Evolutionary conservation across 2,329 filamentous ascomycete species (phyloP).

Genomic region (Trichoderma sp.): DNA sequence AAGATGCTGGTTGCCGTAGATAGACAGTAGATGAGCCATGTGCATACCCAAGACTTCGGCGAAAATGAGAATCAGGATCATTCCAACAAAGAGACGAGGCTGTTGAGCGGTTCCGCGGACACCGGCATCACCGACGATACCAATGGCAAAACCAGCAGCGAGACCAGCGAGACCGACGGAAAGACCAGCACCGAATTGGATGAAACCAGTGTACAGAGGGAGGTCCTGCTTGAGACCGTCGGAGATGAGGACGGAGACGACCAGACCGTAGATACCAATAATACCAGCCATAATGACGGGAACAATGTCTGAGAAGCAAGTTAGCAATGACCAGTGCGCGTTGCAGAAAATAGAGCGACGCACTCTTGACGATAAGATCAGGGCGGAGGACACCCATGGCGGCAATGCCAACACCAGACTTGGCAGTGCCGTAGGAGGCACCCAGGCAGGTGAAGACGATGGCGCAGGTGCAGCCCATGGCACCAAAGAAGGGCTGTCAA

Average conservation of each 20-base stretch:
- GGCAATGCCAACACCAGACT: constrained; percentile 49
- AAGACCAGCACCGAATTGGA: constrained; percentile 49
- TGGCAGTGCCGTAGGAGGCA: constrained; percentile 50
- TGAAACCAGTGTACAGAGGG: constrained; percentile 47
- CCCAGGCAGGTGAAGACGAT: constrained; percentile 57
- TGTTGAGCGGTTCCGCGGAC: constrained; percentile 52
- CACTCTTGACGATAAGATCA: constrained; percentile 47
- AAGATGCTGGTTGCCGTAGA: too few species aligned
- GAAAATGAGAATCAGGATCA: constrained; percentile 54
- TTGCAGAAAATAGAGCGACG: not conserved
- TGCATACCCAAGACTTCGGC: constrained; percentile 86
- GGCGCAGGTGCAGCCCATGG: constrained; percentile 47
- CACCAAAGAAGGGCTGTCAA: constrained; percentile 47
- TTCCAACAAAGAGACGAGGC: constrained; percentile 50
- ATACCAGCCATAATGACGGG: constrained; percentile 99
- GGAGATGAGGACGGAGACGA: constrained; percentile 50
- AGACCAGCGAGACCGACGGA: constrained; percentile 50
- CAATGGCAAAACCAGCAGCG: constrained; percentile 51
- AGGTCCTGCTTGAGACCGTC: constrained; percentile 46
- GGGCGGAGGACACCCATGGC: constrained; percentile 49
- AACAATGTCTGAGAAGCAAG: constrained; percentile 74
- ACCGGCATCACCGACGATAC: constrained; percentile 51
- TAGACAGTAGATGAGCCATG: not conserved
- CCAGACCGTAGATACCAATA: constrained; percentile 71
- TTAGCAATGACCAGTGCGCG: not conserved